phyloP scores from a whole-genome alignment of 2,329 filamentous ascomycete species.

The Rutstroemia sp. region DNA sequence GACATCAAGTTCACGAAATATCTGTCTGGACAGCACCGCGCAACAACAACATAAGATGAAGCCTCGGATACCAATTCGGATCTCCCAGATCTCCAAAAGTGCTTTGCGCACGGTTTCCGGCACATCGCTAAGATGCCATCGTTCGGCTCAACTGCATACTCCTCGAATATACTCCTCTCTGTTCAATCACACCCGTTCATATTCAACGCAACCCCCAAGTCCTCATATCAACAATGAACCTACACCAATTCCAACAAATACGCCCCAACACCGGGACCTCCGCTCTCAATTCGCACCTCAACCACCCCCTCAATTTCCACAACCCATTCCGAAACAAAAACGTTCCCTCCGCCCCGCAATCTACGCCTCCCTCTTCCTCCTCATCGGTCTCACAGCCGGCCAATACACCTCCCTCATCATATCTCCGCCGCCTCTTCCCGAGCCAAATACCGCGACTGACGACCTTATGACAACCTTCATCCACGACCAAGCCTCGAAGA shows the following conservation, averaged over 20 bases:
- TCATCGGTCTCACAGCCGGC: constrained; percentile 35
- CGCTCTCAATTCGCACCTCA: constrained; percentile 22
- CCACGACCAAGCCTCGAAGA: constrained; percentile 34
- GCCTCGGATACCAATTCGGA: background rate
- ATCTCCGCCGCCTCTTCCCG: constrained; percentile 36
- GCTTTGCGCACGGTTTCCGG: background rate
- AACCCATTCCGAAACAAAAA: constrained; percentile 11
- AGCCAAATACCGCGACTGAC: constrained; percentile 36
- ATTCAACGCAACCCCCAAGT: constrained; percentile 1
- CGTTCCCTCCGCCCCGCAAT: constrained; percentile 27
- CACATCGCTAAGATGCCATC: background rate
- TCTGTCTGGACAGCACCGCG: background rate
- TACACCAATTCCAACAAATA: background rate
- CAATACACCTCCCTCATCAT: constrained; percentile 34
- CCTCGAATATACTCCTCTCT: background rate
- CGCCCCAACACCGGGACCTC: constrained; percentile 14
- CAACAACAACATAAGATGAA: background rate
- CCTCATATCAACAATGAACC: background rate
- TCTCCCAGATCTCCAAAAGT: background rate
- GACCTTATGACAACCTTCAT: constrained; percentile 34
- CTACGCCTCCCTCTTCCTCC: constrained; percentile 32
- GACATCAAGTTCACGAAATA: background rate
- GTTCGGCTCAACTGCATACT: background rate
- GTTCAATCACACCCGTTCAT: background rate
- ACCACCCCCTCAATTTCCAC: constrained; percentile 6